Conservation (phyloP, 805 yeast species). For the Ogataea allantospora region DNA sequence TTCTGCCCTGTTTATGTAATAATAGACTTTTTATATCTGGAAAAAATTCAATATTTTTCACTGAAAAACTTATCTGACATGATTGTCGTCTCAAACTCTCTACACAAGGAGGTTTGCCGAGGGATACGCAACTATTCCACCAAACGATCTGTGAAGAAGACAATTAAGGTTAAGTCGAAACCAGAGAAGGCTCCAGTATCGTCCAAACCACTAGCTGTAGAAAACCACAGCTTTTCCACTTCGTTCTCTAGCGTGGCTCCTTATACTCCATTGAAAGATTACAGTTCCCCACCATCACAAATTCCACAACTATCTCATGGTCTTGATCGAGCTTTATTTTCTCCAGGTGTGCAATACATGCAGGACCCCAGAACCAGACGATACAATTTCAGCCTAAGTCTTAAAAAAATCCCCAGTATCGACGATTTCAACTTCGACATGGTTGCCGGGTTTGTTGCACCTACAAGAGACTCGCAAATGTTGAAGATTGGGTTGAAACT, state of each 20-base stretch:
- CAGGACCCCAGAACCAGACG: slow-evolving; percentile 77
- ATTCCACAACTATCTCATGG: slow-evolving; percentile 64
- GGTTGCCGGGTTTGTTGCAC: slow-evolving; percentile 55
- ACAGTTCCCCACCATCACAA: slow-evolving; percentile 12
- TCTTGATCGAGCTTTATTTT: slow-evolving; percentile 69
- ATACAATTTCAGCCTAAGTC: slow-evolving; percentile 61
- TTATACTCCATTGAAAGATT: slow-evolving; percentile 23
- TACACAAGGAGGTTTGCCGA: not conserved
- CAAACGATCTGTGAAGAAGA: not conserved
- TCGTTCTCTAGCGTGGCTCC: not conserved
- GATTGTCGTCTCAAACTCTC: not conserved
- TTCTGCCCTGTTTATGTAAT: slow-evolving; percentile 13
- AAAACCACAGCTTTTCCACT: not conserved
- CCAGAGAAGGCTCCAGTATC: no score
- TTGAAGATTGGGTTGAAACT: slow-evolving; percentile 43
- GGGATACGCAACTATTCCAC: not conserved
- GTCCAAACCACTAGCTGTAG: not conserved
- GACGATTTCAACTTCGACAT: slow-evolving; percentile 64
- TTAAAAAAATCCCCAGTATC: slow-evolving; percentile 59
- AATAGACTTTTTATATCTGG: slow-evolving; percentile 1
- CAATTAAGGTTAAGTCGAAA: no score
- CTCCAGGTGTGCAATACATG: slow-evolving; percentile 77
- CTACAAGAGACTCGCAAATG: slow-evolving; percentile 62
- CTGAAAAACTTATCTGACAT: not conserved
- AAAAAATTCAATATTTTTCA: not conserved